Evolutionary conservation across 2,329 filamentous ascomycete genomes (phyloP).

Genomic region (Onygena corvina): DNA sequence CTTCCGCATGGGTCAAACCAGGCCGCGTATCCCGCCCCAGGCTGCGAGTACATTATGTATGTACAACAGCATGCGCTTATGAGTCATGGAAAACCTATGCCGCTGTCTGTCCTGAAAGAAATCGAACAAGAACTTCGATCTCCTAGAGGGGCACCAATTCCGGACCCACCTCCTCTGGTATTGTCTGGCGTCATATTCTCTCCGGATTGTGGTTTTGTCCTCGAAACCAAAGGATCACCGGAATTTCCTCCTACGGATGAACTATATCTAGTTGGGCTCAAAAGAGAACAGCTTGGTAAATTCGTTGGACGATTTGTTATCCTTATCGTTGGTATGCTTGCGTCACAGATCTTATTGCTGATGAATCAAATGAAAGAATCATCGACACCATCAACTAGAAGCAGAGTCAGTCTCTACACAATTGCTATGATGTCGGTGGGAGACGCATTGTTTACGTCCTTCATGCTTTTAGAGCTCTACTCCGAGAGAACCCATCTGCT

Average conservation of each 20-base stretch:
- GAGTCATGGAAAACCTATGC: slow-evolving; percentile 22
- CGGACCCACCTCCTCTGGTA: slow-evolving; percentile 39
- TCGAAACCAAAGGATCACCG: slow-evolving; percentile 50
- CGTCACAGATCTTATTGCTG: slow-evolving; percentile 44
- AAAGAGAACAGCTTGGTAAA: slow-evolving; percentile 45
- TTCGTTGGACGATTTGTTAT: slow-evolving; percentile 43
- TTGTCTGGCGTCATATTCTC: slow-evolving; percentile 53
- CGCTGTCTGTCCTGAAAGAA: slow-evolving; percentile 33
- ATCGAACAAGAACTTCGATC: slow-evolving; percentile 49
- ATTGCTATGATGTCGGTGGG: slow-evolving; percentile 50
- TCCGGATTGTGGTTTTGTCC: slow-evolving; percentile 54
- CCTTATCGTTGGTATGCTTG: slow-evolving; percentile 39
- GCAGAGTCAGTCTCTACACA: slow-evolving; percentile 52
- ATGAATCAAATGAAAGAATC: slow-evolving; percentile 53
- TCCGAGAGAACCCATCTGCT: slow-evolving; percentile 44
- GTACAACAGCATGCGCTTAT: slow-evolving; percentile 49
- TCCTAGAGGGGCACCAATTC: slow-evolving; percentile 46
- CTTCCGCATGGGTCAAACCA: slow-evolving; percentile 46
- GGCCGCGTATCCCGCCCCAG: slow-evolving; percentile 46
- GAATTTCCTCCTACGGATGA: slow-evolving; percentile 41
- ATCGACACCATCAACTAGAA: slow-evolving; percentile 52
- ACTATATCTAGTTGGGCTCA: slow-evolving; percentile 45
- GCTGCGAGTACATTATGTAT: slow-evolving; percentile 83
- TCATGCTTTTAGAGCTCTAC: slow-evolving; percentile 45
- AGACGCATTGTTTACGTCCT: slow-evolving; percentile 48